Percentiles rank a stretch among this genome's conserved stretches.
Evolutionary conservation across 345 rosid genomes (phyloP).

Genomic region (Gossypium thurberi): DNA sequence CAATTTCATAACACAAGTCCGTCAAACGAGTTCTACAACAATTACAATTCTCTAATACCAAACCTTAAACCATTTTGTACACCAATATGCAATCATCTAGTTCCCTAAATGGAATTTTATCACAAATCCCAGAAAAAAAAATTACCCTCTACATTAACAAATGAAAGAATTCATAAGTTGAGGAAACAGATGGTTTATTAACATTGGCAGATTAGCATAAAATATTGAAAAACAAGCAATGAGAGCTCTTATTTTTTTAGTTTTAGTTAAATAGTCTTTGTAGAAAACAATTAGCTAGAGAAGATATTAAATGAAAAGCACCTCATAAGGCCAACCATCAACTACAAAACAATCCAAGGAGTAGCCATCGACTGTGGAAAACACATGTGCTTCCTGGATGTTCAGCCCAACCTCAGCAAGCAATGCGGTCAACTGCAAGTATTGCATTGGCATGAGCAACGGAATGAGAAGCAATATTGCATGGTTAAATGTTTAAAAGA

Average conservation of each 20-base stretch:
- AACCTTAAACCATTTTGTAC: background rate
- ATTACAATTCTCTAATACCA: background rate
- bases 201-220: background rate
- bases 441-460: conserved; percentile 18
- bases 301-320: conserved; percentile 16
- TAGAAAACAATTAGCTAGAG: background rate
- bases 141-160: background rate
- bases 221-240: background rate
- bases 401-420: conserved; percentile 88
- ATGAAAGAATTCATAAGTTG: background rate
- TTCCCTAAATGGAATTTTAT: background rate
- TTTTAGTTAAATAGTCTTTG: background rate
- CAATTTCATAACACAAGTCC: conserved; percentile 20
- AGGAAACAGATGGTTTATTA: background rate
- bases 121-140: background rate
- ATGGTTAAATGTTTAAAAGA: background rate
- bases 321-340: conserved; percentile 99
- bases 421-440: conserved; percentile 74
- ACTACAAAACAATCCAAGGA: conserved; percentile 95
- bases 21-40: conserved; percentile 16
- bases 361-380: conserved; percentile 86
- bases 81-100: background rate
- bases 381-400: conserved; percentile 96
- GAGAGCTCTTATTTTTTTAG: background rate
- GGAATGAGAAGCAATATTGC: background rate